phyloP scores from a whole-genome alignment of 164 flowering plant species.

The Macadamia tetraphylla region DNA sequence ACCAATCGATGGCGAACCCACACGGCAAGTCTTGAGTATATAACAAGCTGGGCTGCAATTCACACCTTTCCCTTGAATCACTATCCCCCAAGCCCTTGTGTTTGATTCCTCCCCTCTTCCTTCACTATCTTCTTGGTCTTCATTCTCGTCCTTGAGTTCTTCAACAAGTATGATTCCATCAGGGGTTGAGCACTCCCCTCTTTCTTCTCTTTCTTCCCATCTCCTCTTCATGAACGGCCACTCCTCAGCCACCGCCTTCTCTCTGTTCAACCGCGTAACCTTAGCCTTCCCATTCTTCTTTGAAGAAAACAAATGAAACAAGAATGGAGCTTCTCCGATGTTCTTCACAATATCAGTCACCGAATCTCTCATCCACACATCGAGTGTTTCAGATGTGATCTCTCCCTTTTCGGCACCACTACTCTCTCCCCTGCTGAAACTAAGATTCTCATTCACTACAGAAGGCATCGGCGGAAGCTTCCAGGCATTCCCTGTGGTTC shows the following conservation, averaged over 20 bases:
- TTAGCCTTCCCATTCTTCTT: background rate
- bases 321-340: constrained; percentile 31
- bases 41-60: constrained; percentile 22
- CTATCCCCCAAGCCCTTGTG: constrained; percentile 28
- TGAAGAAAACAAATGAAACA: constrained; percentile 25
- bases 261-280: constrained; percentile 16
- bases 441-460: background rate
- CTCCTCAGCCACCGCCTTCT: constrained; percentile 11
- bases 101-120: background rate
- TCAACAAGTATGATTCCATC: constrained; percentile 35
- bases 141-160: constrained; percentile 15
- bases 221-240: constrained; percentile 24
- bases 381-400: constrained; percentile 15
- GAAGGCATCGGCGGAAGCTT: background rate
- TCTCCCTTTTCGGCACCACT: background rate
- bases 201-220: constrained; percentile 17
- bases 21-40: constrained; percentile 32
- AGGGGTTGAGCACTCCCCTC: constrained; percentile 10
- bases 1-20: constrained; percentile 19
- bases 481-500: background rate
- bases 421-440: background rate
- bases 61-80: constrained; percentile 34
- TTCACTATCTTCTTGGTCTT: background rate
- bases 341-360: constrained; percentile 31
- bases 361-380: constrained; percentile 26